Conservation (phyloP, 768 basidiomycete species). For the Glaciozyma antarctica region DNA sequence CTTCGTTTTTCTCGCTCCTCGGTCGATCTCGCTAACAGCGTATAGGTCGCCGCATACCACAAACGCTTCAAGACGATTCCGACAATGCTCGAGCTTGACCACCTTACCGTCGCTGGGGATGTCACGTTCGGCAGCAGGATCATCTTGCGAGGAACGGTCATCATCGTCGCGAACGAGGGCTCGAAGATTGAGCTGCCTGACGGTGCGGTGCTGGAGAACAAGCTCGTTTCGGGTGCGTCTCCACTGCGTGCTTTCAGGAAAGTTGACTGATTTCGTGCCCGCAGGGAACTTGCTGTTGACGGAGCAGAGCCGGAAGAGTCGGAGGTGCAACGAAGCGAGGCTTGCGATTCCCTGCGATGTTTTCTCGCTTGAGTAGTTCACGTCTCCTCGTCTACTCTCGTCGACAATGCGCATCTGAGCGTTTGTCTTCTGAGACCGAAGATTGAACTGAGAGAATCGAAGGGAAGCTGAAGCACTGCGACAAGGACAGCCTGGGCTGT, state of each 20-base stretch:
- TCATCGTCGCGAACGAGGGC: conserved; percentile 67
- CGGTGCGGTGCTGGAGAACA: not conserved
- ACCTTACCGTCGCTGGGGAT: conserved; percentile 64
- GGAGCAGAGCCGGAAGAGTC: not conserved
- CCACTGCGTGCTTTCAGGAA: too few species aligned
- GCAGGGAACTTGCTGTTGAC: not conserved
- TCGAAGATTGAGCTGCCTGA: not conserved
- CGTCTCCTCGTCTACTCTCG: too few species aligned
- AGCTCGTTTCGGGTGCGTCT: not conserved
- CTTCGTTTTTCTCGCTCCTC: too few species aligned
- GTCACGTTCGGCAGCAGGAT: conserved; percentile 20
- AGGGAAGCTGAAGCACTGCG: too few species aligned
- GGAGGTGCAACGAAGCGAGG: not conserved
- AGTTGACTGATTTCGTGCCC: not conserved
- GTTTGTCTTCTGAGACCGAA: too few species aligned
- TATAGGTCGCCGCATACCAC: conserved; percentile 85
- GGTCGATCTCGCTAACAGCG: conserved; percentile 97
- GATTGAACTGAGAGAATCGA: too few species aligned
- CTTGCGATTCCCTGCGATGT: too few species aligned
- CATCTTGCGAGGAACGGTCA: conserved; percentile 61
- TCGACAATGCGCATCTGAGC: too few species aligned
- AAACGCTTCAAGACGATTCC: conserved; percentile 91
- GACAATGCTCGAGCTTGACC: conserved; percentile 77
- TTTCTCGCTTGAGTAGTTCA: too few species aligned
- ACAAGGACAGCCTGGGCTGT: too few species aligned